Base-by-base conservation (phyloP, 2,329 filamentous ascomycete species). In the Fusarium torreyae region DNA sequence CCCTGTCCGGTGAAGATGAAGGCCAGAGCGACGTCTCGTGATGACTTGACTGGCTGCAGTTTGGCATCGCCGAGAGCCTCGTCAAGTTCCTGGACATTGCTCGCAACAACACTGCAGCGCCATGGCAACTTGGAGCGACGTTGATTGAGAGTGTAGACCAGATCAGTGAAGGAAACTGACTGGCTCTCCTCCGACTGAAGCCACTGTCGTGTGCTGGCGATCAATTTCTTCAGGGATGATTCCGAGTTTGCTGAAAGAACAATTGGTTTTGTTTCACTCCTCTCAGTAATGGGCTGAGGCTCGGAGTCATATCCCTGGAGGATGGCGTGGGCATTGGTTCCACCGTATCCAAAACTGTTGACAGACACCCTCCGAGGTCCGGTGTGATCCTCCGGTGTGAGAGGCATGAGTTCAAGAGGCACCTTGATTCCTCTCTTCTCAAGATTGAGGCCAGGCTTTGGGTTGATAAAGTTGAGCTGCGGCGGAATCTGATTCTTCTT, bases 1-100 rank as follows among this genome's bases (percentile, higher is more conserved):
- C 67, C 67, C 22, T 70, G 67, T 0, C 67, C 67, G 2, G 60
- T 68, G 8, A 68, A 68, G 6, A 69, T 45, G 7, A 69, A 68
- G 8, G 46, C 56, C 8, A 68, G 22, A 0, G 45, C 43, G 5
- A 42, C 44, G 9, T 56, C 42, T 1, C 39, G 54, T 6, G 50
- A 20, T 14, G 60, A 54, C 15, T 48, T 55, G 7, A 43, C 3
- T 5, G 33, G 28, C 5, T 28, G 9, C 6, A 58, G 31, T 8
- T 59, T 49, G 1, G 43, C 24, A 5, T 57, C 55, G 1, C 34
- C 31, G 1, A 63, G 59, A 10, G 53, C 40, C 4, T 34, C 28
- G 22, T 46, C 43, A 22, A 51, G 28, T 26, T 48, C 7, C 15
- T n/a, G 22, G 10, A 38, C 5, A n/a, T 17, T 45, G 7, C 46